These are phyloP conservation scores for Phytophthora chlamydospora DNA, from an alignment of 352 stramenopile species.

Conservation along the genomic window DNA sequence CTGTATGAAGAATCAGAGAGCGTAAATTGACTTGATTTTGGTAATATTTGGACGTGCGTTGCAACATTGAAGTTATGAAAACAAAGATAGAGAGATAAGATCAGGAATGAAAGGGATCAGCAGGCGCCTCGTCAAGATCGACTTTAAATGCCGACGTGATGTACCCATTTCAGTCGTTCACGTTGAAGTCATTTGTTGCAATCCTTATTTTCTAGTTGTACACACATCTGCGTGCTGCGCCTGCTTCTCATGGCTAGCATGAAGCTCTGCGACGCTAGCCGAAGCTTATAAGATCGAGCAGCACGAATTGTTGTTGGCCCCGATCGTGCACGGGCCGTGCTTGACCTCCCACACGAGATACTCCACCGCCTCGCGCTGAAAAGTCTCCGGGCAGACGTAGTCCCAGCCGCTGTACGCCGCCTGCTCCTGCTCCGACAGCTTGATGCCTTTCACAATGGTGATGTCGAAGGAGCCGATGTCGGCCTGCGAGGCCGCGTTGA, in stretches of 20 bases:
- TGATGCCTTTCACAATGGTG: slow-evolving; percentile 69
- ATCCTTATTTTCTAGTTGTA: slow-evolving; percentile 24
- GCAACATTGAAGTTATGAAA: slow-evolving; percentile 13
- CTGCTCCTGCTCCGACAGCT: slow-evolving; percentile 75
- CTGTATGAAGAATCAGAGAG: slow-evolving; percentile 15
- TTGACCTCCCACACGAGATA: slow-evolving; percentile 87
- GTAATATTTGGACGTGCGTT: neutral
- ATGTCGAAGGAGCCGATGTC: slow-evolving; percentile 87
- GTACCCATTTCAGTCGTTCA: slow-evolving; percentile 7
- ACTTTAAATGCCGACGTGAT: slow-evolving; percentile 24
- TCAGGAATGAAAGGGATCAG: slow-evolving; percentile 1
- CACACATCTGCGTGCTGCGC: slow-evolving; percentile 14
- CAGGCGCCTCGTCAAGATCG: slow-evolving; percentile 7
- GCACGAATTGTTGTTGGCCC: slow-evolving; percentile 65
- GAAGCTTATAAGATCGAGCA: slow-evolving; percentile 57
- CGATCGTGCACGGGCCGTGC: slow-evolving; percentile 72
- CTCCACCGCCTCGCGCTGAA: slow-evolving; percentile 83
- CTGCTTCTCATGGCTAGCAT: slow-evolving; percentile 2
- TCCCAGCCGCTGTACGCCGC: slow-evolving; percentile 74
- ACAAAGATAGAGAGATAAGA: slow-evolving; percentile 1
- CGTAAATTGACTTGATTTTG: slow-evolving; percentile 3
- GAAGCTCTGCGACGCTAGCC: neutral
- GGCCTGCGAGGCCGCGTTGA: slow-evolving; percentile 83
- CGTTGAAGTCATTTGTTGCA: slow-evolving; percentile 19
- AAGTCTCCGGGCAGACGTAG: slow-evolving; percentile 77